A percentile compares a stretch with the other conserved stretches of the same genome.
phyloP scores from a whole-genome alignment of 129 eudicot genomes.

The Flaveria brownii region DNA sequence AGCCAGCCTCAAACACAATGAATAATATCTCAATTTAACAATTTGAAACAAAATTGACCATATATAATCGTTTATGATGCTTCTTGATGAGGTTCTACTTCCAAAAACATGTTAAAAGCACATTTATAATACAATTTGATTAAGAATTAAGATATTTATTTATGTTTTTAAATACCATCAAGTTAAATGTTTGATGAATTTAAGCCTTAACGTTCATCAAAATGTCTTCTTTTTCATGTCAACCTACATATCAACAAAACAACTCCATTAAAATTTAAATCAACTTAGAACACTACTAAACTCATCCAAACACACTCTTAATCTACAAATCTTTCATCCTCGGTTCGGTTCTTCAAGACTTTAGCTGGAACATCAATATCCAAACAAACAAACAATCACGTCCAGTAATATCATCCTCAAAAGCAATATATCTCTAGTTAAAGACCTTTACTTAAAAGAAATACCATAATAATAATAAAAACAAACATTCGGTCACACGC shows the following conservation, averaged over 20 bases:
- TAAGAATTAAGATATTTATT: neutral
- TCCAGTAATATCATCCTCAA: neutral
- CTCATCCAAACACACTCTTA: neutral
- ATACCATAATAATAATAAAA: neutral
- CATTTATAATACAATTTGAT: constrained; percentile 6
- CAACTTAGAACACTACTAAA: neutral
- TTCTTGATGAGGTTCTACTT: too few species aligned
- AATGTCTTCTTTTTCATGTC: neutral
- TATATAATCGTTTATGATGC: too few species aligned
- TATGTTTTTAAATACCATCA: neutral
- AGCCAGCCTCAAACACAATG: too few species aligned
- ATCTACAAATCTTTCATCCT: neutral
- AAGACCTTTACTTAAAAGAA: neutral
- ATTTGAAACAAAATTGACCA: too few species aligned
- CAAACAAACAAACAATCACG: neutral
- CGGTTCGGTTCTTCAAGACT: neutral
- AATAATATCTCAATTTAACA: too few species aligned
- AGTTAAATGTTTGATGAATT: neutral
- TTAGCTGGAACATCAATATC: neutral
- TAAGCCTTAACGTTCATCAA: neutral
- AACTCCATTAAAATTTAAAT: neutral
- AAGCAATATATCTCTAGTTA: neutral
- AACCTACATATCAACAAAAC: neutral
- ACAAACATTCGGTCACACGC: neutral
- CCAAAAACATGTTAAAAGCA: neutral